Percentiles rank a stretch among this genome's conserved stretches.
Evolutionary conservation across 2,329 filamentous ascomycete species (phyloP).

Genomic region (Diaporthe longicolla): DNA sequence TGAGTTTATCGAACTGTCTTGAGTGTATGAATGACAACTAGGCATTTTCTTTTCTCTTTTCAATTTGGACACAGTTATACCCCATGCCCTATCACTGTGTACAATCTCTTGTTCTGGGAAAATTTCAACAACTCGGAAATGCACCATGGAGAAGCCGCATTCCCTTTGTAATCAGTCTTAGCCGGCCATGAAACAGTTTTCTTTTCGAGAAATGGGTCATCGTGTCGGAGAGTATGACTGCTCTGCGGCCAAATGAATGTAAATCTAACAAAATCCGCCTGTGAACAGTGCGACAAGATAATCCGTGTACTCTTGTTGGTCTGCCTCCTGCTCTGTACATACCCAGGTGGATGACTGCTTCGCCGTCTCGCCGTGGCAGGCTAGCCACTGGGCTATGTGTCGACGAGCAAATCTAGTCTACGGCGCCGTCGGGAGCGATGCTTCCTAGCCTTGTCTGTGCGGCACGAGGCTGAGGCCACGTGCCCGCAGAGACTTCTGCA

Average conservation of each 20-base stretch:
- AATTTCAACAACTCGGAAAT: not conserved
- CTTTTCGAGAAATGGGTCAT: not conserved
- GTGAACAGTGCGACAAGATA: not conserved
- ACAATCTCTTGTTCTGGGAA: not conserved
- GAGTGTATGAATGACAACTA: not conserved
- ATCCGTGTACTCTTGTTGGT: not conserved
- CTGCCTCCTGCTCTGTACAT: not conserved
- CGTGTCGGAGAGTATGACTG: no score
- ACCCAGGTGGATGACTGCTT: no score
- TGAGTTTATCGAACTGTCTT: not conserved
- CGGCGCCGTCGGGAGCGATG: no score
- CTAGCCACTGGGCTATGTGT: no score
- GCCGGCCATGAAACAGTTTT: not conserved
- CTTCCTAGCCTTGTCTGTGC: no score
- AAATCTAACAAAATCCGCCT: no score
- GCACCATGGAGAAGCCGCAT: not conserved
- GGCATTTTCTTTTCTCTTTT: no score
- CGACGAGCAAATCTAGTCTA: no score
- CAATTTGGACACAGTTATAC: no score
- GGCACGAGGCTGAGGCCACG: no score
- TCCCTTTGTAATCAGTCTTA: not conserved
- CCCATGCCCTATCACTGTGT: not conserved
- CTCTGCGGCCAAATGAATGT: not conserved
- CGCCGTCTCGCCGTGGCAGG: no score
- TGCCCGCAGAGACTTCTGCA: no score